These are phyloP conservation scores for Exserohilum rostratum DNA, from an alignment of 2,329 filamentous ascomycete species.

Conservation along the genomic window DNA sequence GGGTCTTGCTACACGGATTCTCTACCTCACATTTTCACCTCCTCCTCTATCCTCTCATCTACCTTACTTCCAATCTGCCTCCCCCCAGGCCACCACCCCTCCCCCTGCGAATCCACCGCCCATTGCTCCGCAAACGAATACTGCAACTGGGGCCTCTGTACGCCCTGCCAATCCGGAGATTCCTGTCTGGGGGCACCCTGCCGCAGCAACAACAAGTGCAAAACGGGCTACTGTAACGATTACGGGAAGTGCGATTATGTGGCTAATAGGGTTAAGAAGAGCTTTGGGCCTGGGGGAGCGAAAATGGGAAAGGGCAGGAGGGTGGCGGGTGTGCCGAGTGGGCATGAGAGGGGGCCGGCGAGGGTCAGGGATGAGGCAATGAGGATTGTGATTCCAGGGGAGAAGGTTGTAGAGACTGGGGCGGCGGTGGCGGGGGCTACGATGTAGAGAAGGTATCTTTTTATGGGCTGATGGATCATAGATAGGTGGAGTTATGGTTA, in stretches of 20 bases:
- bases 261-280: slow-evolving; percentile 19
- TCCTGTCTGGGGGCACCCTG: slow-evolving; percentile 36
- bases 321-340: slow-evolving; percentile 28
- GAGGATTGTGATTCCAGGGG: slow-evolving; percentile 33
- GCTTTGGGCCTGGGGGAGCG: slow-evolving; percentile 28
- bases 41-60: neutral
- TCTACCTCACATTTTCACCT: slow-evolving; percentile 15
- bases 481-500: too few relatives aligned
- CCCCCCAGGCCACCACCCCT: slow-evolving; percentile 14
- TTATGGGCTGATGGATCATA: too few relatives aligned
- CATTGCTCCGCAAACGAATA: slow-evolving; percentile 37
- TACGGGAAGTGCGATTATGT: slow-evolving; percentile 40
- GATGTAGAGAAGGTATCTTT: too few relatives aligned
- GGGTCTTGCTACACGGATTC: slow-evolving; percentile 29
- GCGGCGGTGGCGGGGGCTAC: neutral
- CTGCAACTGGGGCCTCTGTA: slow-evolving; percentile 40
- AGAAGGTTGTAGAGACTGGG: slow-evolving; percentile 32
- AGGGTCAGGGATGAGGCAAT: slow-evolving; percentile 41
- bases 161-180: slow-evolving; percentile 21
- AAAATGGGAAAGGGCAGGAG: slow-evolving; percentile 22
- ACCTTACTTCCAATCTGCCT: slow-evolving; percentile 13
- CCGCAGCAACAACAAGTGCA: slow-evolving; percentile 37
- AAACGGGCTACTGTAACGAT: slow-evolving; percentile 41
- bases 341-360: slow-evolving; percentile 34
- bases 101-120: slow-evolving; percentile 30